A percentile compares a stretch with the other conserved stretches of the same genome.
phyloP scores from a whole-genome alignment of 768 basidiomycete species.

The Clathrus columnatus region DNA sequence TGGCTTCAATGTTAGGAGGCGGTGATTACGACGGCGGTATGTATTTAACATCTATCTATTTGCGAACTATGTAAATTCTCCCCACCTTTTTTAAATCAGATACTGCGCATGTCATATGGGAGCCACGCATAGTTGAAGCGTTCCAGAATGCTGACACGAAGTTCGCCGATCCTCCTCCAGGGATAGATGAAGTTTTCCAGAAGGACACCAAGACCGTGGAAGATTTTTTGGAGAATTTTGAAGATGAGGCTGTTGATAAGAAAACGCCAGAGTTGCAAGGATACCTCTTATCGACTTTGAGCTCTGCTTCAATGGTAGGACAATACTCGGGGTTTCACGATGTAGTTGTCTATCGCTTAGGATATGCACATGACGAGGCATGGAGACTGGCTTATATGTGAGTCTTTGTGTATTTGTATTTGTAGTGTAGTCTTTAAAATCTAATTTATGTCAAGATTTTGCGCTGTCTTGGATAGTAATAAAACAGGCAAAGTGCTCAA shows the following conservation, averaged over 20 bases:
- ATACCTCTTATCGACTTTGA: constrained; percentile 42
- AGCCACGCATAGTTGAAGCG: constrained; percentile 40
- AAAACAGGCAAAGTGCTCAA: constrained; percentile 49
- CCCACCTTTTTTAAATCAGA: not conserved
- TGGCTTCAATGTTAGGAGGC: constrained; percentile 56
- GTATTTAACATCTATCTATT: not conserved
- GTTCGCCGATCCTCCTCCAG: constrained; percentile 41
- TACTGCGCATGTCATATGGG: constrained; percentile 37
- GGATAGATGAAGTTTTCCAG: constrained; percentile 33
- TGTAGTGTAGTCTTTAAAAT: not conserved
- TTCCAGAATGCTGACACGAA: constrained; percentile 47
- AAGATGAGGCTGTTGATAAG: constrained; percentile 13
- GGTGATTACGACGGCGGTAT: constrained; percentile 24
- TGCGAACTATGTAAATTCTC: not conserved
- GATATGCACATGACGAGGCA: constrained; percentile 42
- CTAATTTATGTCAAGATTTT: constrained; percentile 29
- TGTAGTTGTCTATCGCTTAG: constrained; percentile 40
- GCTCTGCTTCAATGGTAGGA: constrained; percentile 39
- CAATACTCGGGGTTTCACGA: constrained; percentile 47
- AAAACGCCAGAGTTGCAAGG: constrained; percentile 31
- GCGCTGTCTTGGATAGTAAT: constrained; percentile 47
- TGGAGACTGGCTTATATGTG: constrained; percentile 48
- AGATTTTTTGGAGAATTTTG: constrained; percentile 28
- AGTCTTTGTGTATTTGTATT: constrained; percentile 24
- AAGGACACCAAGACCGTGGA: constrained; percentile 36